A percentile compares a stretch with the other conserved stretches of the same genome.
phyloP scores from a whole-genome alignment of 768 basidiomycete genomes.

The Sarcodon aspratus region DNA sequence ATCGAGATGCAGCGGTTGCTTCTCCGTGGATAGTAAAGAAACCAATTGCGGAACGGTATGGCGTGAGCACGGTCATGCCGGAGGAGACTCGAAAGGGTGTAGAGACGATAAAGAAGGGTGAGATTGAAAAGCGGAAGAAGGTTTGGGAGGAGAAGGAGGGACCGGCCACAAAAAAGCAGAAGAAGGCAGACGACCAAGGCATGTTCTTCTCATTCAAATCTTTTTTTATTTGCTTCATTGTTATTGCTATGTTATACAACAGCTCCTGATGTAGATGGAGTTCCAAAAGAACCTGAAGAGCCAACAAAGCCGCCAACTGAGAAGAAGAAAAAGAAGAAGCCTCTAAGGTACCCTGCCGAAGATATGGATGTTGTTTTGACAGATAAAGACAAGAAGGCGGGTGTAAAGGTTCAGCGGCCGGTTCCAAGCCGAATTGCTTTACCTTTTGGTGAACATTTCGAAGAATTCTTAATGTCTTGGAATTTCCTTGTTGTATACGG shows the following conservation, averaged over 20 bases:
- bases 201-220: no score
- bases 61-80: conserved; percentile 77
- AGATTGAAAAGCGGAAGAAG: conserved; percentile 90
- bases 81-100: conserved; percentile 75
- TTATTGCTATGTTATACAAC: no score
- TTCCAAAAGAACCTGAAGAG: neutral
- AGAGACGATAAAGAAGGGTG: conserved; percentile 70
- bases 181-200: conserved; percentile 29
- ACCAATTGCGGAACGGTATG: conserved; percentile 73
- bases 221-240: no score
- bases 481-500: conserved; percentile 91
- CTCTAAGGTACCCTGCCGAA: conserved; percentile 87
- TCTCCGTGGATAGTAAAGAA: conserved; percentile 95
- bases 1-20: conserved; percentile 83
- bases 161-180: conserved; percentile 72
- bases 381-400: conserved; percentile 77
- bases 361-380: conserved; percentile 75
- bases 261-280: neutral
- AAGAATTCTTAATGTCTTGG: conserved; percentile 85
- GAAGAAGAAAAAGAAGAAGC: conserved; percentile 83
- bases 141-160: conserved; percentile 84
- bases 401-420: conserved; percentile 58
- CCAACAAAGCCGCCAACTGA: conserved; percentile 20
- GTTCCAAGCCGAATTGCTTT: conserved; percentile 46
- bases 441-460: conserved; percentile 72